phyloP scores from a whole-genome alignment of 768 basidiomycete genomes.

The Hygrophorus pudorinus region DNA sequence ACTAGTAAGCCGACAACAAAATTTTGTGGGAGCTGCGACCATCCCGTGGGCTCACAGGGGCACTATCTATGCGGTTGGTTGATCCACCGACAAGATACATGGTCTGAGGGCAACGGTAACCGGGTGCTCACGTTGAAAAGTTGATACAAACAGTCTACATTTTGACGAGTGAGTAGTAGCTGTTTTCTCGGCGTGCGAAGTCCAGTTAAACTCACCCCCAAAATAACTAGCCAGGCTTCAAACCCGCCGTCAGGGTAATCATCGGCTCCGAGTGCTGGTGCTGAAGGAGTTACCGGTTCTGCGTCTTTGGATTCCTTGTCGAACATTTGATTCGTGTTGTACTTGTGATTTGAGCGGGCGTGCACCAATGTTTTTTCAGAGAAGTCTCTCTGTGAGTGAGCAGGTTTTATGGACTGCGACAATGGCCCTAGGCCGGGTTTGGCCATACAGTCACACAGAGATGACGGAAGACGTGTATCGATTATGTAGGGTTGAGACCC shows the following conservation, averaged over 20 bases:
- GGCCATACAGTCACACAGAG: no score
- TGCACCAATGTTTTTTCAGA: no score
- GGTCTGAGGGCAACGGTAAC: neutral
- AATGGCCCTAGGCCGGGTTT: no score
- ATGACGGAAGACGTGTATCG: no score
- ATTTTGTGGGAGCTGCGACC: neutral
- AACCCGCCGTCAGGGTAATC: conserved; percentile 30
- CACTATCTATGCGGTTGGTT: neutral
- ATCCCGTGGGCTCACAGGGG: no score
- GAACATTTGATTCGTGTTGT: no score
- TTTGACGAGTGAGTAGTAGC: neutral
- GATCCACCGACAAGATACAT: neutral
- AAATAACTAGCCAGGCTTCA: conserved; percentile 31
- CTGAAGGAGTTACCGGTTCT: no score
- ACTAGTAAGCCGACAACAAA: neutral
- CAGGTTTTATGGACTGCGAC: no score
- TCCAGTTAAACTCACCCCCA: conserved; percentile 22
- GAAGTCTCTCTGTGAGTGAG: no score
- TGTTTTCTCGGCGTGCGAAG: neutral
- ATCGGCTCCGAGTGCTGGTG: neutral
- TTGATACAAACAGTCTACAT: conserved; percentile 15
- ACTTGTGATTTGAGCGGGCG: no score
- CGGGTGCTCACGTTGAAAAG: conserved; percentile 35
- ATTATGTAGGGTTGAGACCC: no score
- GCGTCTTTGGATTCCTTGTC: no score